Percentiles rank a stretch among this genome's conserved stretches.
Evolutionary conservation across 2,329 filamentous ascomycete genomes (phyloP).

Genomic region (Aspergillus oerlinghausenensis): DNA sequence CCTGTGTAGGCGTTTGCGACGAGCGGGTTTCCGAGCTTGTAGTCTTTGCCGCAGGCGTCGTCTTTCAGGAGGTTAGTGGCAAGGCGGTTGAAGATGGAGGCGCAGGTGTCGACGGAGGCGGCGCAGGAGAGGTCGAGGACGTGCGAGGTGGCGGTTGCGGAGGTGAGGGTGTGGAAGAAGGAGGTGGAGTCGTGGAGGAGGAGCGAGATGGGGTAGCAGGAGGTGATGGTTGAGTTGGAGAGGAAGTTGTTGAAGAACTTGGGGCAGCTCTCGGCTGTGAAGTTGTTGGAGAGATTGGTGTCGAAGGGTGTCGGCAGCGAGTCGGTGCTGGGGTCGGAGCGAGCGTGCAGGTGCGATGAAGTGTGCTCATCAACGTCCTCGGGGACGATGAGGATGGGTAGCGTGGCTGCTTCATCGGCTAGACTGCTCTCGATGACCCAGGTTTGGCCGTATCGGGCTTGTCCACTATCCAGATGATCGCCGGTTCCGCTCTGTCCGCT

Average conservation of each 20-base stretch:
- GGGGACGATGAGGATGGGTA: slow-evolving; percentile 1
- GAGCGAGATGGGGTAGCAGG: slow-evolving; percentile 79
- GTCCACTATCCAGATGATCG: slow-evolving; percentile 10
- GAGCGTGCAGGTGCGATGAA: not conserved
- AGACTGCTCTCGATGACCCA: not conserved
- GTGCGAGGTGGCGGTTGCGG: slow-evolving; percentile 66
- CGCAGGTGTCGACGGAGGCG: slow-evolving; percentile 63
- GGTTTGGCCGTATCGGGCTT: not conserved
- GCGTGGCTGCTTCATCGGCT: not conserved
- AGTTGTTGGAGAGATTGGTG: slow-evolving; percentile 58
- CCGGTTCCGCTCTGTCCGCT: slow-evolving; percentile 15
- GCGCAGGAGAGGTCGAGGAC: slow-evolving; percentile 75
- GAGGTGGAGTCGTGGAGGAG: slow-evolving; percentile 76
- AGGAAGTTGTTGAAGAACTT: slow-evolving; percentile 64
- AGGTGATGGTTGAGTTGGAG: slow-evolving; percentile 59
- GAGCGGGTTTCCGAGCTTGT: slow-evolving; percentile 59
- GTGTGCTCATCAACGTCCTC: not conserved
- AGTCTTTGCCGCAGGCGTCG: slow-evolving; percentile 69
- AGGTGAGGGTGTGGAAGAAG: slow-evolving; percentile 76
- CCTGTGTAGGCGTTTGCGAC: slow-evolving; percentile 72
- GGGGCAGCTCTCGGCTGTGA: slow-evolving; percentile 48
- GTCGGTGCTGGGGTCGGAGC: slow-evolving; percentile 10
- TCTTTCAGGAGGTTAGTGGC: slow-evolving; percentile 60
- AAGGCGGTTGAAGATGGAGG: slow-evolving; percentile 57
- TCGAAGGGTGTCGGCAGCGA: slow-evolving; percentile 63